Percentiles rank a stretch among this genome's conserved stretches.
These are phyloP conservation scores for Boletales sp. DNA, from an alignment of 768 basidiomycete genomes.

Conservation along the genomic window DNA sequence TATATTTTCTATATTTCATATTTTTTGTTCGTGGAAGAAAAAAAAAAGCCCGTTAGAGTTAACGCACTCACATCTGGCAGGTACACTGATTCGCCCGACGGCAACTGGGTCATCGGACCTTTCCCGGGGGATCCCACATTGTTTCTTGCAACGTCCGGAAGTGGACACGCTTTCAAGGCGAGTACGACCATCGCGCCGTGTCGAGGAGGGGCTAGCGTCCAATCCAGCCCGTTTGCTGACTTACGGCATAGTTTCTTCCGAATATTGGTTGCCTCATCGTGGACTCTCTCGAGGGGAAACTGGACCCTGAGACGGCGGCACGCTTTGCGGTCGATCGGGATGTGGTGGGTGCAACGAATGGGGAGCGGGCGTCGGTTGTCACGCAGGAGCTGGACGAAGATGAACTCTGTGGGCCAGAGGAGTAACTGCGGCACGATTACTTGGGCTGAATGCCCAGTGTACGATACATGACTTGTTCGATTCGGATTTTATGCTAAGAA, in stretches of 20 bases:
- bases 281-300: constrained; percentile 62
- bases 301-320: constrained; percentile 45
- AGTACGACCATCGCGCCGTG: not conserved
- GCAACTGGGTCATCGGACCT: constrained; percentile 87
- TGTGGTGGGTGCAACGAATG: constrained; percentile 12
- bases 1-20: not conserved
- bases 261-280: constrained; percentile 75
- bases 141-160: constrained; percentile 82
- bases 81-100: constrained; percentile 87
- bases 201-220: not conserved
- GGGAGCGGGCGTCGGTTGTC: constrained; percentile 16
- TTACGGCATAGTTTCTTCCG: constrained; percentile 69
- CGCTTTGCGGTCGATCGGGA: constrained; percentile 66
- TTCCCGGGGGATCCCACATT: constrained; percentile 54
- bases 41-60: too few species aligned
- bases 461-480: too few species aligned
- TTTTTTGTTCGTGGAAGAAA: not conserved
- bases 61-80: constrained; percentile 33
- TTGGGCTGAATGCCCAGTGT: too few species aligned
- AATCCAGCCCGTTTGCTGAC: not conserved
- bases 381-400: constrained; percentile 41
- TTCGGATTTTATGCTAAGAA: too few species aligned
- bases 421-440: constrained; percentile 13
- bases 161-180: constrained; percentile 87
- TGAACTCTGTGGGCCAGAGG: constrained; percentile 48